These are phyloP conservation scores for Trichoderma simmonsii DNA, from an alignment of 2,329 filamentous ascomycete genomes.

Conservation along the genomic window DNA sequence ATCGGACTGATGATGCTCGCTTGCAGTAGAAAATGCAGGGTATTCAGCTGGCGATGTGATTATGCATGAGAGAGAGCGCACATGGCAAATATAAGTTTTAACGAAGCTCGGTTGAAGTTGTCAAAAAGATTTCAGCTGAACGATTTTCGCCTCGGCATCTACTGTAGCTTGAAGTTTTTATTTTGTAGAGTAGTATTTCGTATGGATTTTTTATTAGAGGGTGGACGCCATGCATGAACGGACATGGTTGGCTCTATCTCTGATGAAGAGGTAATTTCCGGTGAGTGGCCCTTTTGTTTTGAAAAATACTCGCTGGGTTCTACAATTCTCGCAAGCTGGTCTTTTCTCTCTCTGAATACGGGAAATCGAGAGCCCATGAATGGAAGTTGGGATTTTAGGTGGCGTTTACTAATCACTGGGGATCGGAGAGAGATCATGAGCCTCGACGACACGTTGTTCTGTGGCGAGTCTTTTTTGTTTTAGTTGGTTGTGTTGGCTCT, in stretches of 20 bases:
- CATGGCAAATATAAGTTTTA: background rate
- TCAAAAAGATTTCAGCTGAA: background rate
- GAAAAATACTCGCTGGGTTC: background rate
- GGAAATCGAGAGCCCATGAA: background rate
- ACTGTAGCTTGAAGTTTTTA: background rate
- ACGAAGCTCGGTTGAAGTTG: background rate
- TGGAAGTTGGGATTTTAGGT: background rate
- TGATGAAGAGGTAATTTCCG: constrained; percentile 3
- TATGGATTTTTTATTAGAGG: background rate
- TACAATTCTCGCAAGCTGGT: background rate
- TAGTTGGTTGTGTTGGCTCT: background rate
- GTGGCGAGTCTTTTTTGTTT: background rate
- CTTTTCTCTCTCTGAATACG: background rate
- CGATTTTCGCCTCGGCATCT: background rate
- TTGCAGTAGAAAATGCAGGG: background rate
- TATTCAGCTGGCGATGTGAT: background rate
- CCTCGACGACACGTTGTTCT: background rate
- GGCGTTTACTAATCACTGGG: background rate
- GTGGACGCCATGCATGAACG: background rate
- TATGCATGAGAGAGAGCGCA: background rate
- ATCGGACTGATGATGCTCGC: background rate
- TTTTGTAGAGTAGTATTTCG: background rate
- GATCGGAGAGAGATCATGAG: background rate
- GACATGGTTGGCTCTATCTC: background rate
- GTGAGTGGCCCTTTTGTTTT: background rate